Base-by-base conservation (phyloP, 345 rosid species). In the Arabis hirsuta region DNA sequence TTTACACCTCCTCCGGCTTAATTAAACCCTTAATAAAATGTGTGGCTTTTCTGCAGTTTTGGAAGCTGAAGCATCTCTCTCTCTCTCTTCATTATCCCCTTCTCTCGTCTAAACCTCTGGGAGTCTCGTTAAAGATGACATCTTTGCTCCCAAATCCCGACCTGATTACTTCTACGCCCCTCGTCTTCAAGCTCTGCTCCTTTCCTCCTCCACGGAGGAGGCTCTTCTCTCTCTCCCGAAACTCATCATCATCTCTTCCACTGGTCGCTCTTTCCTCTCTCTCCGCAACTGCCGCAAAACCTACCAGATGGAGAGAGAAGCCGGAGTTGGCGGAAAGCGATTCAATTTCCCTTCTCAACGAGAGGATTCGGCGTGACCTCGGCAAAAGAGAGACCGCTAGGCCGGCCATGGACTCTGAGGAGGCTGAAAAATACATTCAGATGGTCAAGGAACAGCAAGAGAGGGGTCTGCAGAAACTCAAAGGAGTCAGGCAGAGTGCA, bases 361-460 rank as follows among this genome's bases (percentile, higher is more conserved):
- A 88, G 78, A 82, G 92, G 53, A 85, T 94, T 72, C 87, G 86
- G 50, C 87, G 95, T 16, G 90, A 91, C 65, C 83, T 73, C 31
- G 61, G 87, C 54, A 85, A 84, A 69, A 85, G 89, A 59, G 89
- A 87, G 57, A 65, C 81, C 62, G 75, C 80, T 8, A 73, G 79
- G 51, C 86, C 92, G 9, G 73, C 50, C 1, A 83, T 89, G 92
- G 95, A 86, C 73, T 84, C 96, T 2, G 81, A 86, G 67, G 98
- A 94, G 84, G 91, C 96, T 13, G 97, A 86, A 19, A 84, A 81
- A 84, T 94, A 94, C 80, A 89, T 91, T 43, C 83, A 79, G 77
- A 58, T 81, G 80, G 96, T 94, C 41, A 94, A 80, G 81, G 87
- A 91, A 69, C 97, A 91, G 79, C 98, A 91, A 72, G 95, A 88